Evolutionary conservation across 2,329 filamentous ascomycete genomes (phyloP).

Genomic region (Beauveria sp.): DNA sequence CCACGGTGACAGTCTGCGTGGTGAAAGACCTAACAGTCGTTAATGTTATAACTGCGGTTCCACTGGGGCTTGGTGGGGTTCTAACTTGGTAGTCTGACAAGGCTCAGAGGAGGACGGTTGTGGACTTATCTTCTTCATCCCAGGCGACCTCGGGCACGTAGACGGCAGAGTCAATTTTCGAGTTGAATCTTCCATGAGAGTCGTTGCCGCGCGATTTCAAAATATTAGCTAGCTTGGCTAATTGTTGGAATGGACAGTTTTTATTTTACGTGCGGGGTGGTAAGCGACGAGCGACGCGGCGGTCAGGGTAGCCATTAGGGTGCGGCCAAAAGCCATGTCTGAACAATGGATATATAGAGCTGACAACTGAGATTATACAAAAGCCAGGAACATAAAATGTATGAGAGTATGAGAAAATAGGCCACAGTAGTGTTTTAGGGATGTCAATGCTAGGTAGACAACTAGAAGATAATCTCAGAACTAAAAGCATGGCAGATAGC

Average conservation of each 20-base stretch:
- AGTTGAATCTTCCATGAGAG: slow-evolving; percentile 24
- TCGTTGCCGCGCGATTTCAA: slow-evolving; percentile 30
- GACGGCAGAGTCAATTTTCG: slow-evolving; percentile 30
- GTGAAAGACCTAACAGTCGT: background rate
- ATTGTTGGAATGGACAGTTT: too few relatives aligned
- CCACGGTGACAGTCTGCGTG: slow-evolving; percentile 7
- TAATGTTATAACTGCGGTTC: background rate
- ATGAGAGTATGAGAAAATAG: background rate
- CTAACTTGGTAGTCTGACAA: background rate
- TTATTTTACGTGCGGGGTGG: slow-evolving; percentile 18
- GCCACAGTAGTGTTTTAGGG: background rate
- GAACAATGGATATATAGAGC: slow-evolving; percentile 4
- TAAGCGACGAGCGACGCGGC: slow-evolving; percentile 17
- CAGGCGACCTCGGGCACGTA: slow-evolving; percentile 45
- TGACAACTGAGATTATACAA: slow-evolving; percentile 8
- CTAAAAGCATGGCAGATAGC: background rate
- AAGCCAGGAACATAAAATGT: background rate
- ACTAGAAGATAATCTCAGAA: background rate
- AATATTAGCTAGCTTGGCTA: background rate
- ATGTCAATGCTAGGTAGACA: background rate
- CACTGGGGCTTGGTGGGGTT: background rate
- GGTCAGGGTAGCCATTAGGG: slow-evolving; percentile 19
- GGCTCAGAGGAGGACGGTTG: slow-evolving; percentile 22
- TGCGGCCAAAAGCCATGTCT: slow-evolving; percentile 16
- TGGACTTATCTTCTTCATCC: slow-evolving; percentile 50